Percentiles rank a stretch among this genome's conserved stretches.
phyloP scores from a whole-genome alignment of 75 land plant species.

The Sequoiadendron giganteum region DNA sequence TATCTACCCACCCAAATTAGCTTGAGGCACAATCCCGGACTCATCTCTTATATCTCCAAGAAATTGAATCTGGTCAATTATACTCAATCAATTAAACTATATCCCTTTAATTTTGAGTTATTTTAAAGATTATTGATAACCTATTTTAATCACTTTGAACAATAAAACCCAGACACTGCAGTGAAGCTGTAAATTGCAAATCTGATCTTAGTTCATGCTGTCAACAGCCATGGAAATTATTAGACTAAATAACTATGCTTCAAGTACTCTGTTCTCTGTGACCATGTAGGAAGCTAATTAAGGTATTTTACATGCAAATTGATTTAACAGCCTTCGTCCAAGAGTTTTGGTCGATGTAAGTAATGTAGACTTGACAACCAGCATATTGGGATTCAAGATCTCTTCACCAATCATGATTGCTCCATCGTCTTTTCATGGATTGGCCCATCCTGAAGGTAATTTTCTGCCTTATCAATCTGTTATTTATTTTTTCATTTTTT shows the following conservation, averaged over 20 bases:
- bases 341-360: conserved; percentile 84
- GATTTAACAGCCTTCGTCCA: conserved; percentile 60
- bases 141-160: too few relatives aligned
- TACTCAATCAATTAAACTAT: too few relatives aligned
- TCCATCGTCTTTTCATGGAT: conserved; percentile 72
- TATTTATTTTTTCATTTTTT: too few relatives aligned
- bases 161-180: too few relatives aligned
- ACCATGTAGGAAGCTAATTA: neutral
- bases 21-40: too few relatives aligned
- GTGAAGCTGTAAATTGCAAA: neutral
- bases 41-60: too few relatives aligned
- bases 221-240: neutral
- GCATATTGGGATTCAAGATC: conserved; percentile 64
- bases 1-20: too few relatives aligned
- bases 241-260: neutral
- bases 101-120: too few relatives aligned
- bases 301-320: neutral
- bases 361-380: conserved; percentile 62
- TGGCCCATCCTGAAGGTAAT: conserved; percentile 63
- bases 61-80: too few relatives aligned
- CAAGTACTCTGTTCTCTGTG: neutral
- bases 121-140: too few relatives aligned
- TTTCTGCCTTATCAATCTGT: too few relatives aligned
- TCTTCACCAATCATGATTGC: conserved; percentile 87
- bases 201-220: neutral